These are phyloP conservation scores for Rhizopogon roseolus DNA, from an alignment of 768 basidiomycete species.

Conservation along the genomic window DNA sequence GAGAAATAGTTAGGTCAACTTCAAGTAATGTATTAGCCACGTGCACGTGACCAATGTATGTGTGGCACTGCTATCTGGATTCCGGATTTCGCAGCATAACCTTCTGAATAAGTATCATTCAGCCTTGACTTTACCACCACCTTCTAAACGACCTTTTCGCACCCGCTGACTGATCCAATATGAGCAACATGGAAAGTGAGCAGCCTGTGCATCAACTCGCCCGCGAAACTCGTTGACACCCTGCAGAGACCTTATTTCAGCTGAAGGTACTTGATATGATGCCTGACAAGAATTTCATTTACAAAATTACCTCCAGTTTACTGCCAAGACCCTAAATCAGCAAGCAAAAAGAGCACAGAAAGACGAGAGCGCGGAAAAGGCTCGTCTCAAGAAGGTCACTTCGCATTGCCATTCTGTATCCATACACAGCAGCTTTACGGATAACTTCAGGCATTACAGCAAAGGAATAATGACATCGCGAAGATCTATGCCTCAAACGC, in stretches of 20 bases:
- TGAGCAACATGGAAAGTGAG: constrained; percentile 91
- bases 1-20: neutral
- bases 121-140: neutral
- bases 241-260: constrained; percentile 92
- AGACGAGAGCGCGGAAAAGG: constrained; percentile 86
- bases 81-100: neutral
- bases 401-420: neutral
- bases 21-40: neutral
- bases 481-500: constrained; percentile 98
- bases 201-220: constrained; percentile 1
- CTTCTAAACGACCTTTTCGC: neutral
- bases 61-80: too few relatives aligned
- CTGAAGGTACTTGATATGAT: constrained; percentile 65
- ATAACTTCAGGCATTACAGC: constrained; percentile 75
- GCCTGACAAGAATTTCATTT: constrained; percentile 9
- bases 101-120: neutral
- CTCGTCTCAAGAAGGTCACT: constrained; percentile 86
- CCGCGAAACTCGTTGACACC: constrained; percentile 24
- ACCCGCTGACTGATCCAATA: constrained; percentile 17
- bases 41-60: neutral
- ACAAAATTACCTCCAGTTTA: constrained; percentile 60
- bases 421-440: neutral
- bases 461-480: constrained; percentile 95
- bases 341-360: constrained; percentile 98
- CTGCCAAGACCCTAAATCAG: constrained; percentile 88